Base-by-base conservation (phyloP, 176 grass and related monocot species). In the Lolium multiflorum region DNA sequence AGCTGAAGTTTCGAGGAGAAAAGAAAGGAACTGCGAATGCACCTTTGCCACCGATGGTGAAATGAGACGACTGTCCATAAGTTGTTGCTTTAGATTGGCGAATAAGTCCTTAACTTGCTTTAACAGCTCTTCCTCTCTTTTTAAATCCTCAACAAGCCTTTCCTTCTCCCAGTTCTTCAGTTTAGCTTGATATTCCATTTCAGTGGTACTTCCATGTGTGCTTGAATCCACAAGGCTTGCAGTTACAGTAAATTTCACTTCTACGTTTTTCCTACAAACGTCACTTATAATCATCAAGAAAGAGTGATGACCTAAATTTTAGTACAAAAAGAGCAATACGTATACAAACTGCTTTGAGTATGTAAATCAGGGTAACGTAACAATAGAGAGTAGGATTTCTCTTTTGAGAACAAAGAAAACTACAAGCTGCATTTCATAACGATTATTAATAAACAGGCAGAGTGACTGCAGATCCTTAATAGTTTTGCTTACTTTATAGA, bases 111-210 rank as follows among this genome's bases (percentile, higher is more conserved):
- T 93, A 35, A 20, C 87, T 60, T 87, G 54, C 12, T 73, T 90
- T 73, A 95, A 75, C 76, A 98, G 70, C 82, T 79, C 88, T 84
- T 90, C 95, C 90, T 98, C 83, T 77, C 91, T 91, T 91, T 90
- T 92, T 58, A 85, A 77, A 86, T 93, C 96, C 91, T 98, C 91
- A 78, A 83, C 56, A 63, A 93, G 71, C 77, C 87, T 98, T 80
- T 98, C 95, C 80, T 85, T 92, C 80, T 88, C 84, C 95, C 93
- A 95, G 11, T 85, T 90, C 81, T 90, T 84, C 83, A 85, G 73
- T 73, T 92, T 93, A 26, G 95, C 71, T 82, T 93, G 63, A 67
- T 90, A 89, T 82, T 98, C 89, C 87, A 89, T 89, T 86, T 98
- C 91, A 81, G 54, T 43, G 8, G 84, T 85, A 85, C 85, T 46